phyloP scores from a whole-genome alignment of 139 green algal species.

The Nannochloris sp. region DNA sequence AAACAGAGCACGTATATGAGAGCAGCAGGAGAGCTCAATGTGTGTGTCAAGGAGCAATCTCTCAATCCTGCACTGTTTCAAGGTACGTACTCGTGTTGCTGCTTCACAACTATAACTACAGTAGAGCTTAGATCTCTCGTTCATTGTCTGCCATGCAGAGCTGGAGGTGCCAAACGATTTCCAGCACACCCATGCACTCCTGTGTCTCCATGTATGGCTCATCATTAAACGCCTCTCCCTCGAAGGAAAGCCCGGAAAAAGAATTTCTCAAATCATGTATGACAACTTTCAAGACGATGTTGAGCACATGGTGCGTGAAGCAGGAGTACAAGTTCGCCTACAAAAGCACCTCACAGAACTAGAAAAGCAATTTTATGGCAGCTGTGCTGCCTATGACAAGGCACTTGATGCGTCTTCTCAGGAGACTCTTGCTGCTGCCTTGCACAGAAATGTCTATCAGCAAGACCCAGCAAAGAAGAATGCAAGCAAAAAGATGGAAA shows the following conservation, averaged over 20 bases:
- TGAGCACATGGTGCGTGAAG: constrained; percentile 31
- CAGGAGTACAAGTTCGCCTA: constrained; percentile 45
- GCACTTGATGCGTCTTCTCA: constrained; percentile 9
- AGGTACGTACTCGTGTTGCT: neutral
- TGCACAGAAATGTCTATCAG: constrained; percentile 44
- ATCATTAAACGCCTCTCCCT: constrained; percentile 39
- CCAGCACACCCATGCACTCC: constrained; percentile 31
- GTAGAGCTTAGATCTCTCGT: neutral
- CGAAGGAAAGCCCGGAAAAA: constrained; percentile 37
- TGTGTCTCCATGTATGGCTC: constrained; percentile 57
- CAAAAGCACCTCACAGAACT: constrained; percentile 44
- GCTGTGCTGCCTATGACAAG: constrained; percentile 43
- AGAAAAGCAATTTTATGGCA: constrained; percentile 54
- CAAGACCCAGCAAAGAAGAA: constrained; percentile 7
- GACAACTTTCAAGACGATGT: constrained; percentile 51
- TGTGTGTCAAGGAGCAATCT: neutral
- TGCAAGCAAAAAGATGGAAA: constrained; percentile 13
- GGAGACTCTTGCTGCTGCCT: constrained; percentile 16
- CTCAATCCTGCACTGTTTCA: constrained; percentile 3
- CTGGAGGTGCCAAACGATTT: constrained; percentile 34
- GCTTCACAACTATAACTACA: neutral
- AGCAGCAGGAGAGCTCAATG: neutral
- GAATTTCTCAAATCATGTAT: constrained; percentile 46
- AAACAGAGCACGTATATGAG: constrained; percentile 28
- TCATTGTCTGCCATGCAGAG: constrained; percentile 9